Conservation (phyloP, 345 rosid genomes). For the Hypericum perforatum region DNA sequence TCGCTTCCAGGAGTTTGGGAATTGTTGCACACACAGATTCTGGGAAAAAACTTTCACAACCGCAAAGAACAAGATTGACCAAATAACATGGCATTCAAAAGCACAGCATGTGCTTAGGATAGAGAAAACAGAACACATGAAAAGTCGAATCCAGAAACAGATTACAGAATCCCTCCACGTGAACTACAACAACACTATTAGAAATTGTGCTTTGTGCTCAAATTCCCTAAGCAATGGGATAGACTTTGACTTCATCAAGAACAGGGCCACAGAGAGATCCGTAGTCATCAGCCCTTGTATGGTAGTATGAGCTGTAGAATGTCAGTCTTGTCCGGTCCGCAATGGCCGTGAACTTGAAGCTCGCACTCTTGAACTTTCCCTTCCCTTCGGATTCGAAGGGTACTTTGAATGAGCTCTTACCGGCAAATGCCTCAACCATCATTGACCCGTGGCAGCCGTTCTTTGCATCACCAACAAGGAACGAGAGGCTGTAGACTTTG, state of each 20-base stretch:
- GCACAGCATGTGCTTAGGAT: too few relatives aligned
- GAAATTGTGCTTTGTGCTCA: too few relatives aligned
- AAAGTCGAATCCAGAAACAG: too few relatives aligned
- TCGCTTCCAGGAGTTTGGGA: too few relatives aligned
- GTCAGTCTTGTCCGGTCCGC: constrained; percentile 39
- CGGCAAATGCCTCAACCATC: constrained; percentile 61
- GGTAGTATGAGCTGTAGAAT: constrained; percentile 57
- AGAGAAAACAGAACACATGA: too few relatives aligned
- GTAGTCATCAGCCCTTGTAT: constrained; percentile 50
- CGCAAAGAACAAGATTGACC: too few relatives aligned
- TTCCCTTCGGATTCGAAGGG: constrained; percentile 49
- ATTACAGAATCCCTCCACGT: too few relatives aligned
- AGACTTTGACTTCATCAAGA: constrained; percentile 48
- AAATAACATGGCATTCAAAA: too few relatives aligned
- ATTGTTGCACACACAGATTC: too few relatives aligned
- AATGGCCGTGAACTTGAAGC: constrained; percentile 43
- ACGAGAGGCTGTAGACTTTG: constrained; percentile 43
- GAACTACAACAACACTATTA: too few relatives aligned
- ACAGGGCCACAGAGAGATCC: constrained; percentile 80
- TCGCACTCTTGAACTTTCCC: constrained; percentile 43
- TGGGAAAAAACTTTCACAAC: too few relatives aligned
- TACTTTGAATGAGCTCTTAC: constrained; percentile 27
- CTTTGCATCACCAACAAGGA: constrained; percentile 48
- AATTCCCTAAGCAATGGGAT: too few relatives aligned
- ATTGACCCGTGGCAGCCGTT: constrained; percentile 51